These are phyloP conservation scores for Lasiosphaeria ovina DNA, from an alignment of 495 filamentous ascomycete genomes.

Conservation along the genomic window DNA sequence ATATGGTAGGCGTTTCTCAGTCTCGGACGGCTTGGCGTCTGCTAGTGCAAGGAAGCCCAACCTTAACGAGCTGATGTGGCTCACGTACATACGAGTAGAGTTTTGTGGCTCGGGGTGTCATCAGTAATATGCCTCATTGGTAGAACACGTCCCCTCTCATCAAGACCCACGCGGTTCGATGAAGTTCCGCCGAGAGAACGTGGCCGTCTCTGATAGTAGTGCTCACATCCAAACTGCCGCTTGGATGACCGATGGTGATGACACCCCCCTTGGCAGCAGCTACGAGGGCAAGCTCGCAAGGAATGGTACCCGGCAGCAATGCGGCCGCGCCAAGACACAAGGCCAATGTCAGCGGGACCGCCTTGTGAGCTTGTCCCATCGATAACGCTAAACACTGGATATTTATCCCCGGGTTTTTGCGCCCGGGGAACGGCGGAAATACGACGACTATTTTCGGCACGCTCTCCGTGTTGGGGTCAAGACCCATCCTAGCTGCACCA, in stretches of 20 bases:
- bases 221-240: slow-evolving; percentile 58
- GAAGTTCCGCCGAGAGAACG: slow-evolving; percentile 47
- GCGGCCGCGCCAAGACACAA: slow-evolving; percentile 61
- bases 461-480: slow-evolving; percentile 54
- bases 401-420: slow-evolving; percentile 32
- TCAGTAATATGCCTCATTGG: slow-evolving; percentile 24
- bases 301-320: slow-evolving; percentile 49
- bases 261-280: slow-evolving; percentile 24
- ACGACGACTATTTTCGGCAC: slow-evolving; percentile 68
- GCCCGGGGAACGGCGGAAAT: slow-evolving; percentile 33
- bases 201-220: slow-evolving; percentile 42
- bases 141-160: slow-evolving; percentile 57
- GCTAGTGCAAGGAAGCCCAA: background rate
- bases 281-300: slow-evolving; percentile 31
- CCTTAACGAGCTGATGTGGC: too few species aligned
- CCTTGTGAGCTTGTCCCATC: slow-evolving; percentile 62
- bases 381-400: slow-evolving; percentile 48
- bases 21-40: background rate
- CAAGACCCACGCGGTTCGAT: slow-evolving; percentile 54
- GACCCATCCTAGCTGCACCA: slow-evolving; percentile 62
- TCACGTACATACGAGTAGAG: background rate
- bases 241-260: slow-evolving; percentile 60
- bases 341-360: slow-evolving; percentile 60
- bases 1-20: background rate
- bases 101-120: background rate